A percentile compares a stretch with the other conserved stretches of the same genome.
Evolutionary conservation across 2,329 filamentous ascomycete species (phyloP).

Genomic region (Fusarium sp.): DNA sequence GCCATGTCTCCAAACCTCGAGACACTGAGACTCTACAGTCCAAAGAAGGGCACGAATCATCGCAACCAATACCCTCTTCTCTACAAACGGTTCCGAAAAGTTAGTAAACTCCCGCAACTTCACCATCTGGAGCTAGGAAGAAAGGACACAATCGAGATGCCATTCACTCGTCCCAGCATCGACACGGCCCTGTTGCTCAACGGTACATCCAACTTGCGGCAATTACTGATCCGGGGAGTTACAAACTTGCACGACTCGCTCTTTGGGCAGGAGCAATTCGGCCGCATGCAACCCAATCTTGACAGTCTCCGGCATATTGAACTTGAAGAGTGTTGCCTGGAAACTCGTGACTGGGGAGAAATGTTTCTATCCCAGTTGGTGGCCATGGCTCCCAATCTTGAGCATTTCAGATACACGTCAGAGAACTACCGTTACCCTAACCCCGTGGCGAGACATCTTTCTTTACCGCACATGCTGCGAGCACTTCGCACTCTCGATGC

Average conservation of each 20-base stretch:
- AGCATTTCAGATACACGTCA: background rate
- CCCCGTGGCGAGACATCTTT: background rate
- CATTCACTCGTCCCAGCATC: background rate
- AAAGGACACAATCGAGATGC: background rate
- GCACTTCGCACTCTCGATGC: background rate
- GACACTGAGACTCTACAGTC: background rate
- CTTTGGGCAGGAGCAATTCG: background rate
- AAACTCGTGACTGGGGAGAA: conserved; percentile 1
- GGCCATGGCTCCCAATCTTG: background rate
- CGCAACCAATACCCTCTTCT: background rate
- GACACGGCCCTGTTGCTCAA: background rate
- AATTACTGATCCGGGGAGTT: background rate
- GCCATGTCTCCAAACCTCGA: background rate
- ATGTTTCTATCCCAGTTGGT: background rate
- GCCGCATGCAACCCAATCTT: background rate
- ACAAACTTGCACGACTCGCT: background rate
- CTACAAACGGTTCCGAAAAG: background rate
- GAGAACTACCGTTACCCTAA: background rate
- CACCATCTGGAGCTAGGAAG: background rate
- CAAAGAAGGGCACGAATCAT: background rate
- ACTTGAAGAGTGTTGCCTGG: background rate
- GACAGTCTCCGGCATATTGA: background rate
- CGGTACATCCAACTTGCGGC: background rate
- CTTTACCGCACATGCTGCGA: background rate
- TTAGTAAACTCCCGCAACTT: background rate